A percentile compares a stretch with the other conserved stretches of the same genome.
Conservation (phyloP, 495 filamentous ascomycete species). For the Patellaria atrata region DNA sequence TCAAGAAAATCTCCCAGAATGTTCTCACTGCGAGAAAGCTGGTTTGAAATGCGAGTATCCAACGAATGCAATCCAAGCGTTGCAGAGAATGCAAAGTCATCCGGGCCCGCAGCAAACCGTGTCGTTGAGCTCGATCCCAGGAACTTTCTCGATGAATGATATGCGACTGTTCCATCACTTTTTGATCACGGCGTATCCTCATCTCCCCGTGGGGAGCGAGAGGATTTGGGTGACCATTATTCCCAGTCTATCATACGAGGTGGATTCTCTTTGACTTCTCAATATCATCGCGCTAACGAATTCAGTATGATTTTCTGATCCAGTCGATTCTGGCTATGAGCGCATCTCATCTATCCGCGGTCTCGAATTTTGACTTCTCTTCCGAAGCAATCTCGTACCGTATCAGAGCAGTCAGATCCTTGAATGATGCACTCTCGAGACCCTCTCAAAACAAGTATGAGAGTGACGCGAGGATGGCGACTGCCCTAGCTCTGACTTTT, state of each 20-base stretch:
- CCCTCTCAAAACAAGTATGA: slow-evolving; percentile 13
- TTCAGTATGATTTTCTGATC: slow-evolving; percentile 23
- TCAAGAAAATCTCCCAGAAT: slow-evolving; percentile 43
- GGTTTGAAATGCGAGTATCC: slow-evolving; percentile 46
- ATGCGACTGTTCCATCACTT: slow-evolving; percentile 53
- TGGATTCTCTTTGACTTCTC: neutral
- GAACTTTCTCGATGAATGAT: slow-evolving; percentile 30
- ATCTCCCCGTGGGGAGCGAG: slow-evolving; percentile 45
- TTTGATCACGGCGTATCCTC: slow-evolving; percentile 39
- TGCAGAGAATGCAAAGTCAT: slow-evolving; percentile 4
- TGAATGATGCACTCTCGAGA: slow-evolving; percentile 20
- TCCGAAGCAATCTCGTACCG: slow-evolving; percentile 19
- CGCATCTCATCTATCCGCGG: slow-evolving; percentile 19
- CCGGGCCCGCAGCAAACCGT: slow-evolving; percentile 14
- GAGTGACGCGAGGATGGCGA: slow-evolving; percentile 32
- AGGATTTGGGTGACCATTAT: slow-evolving; percentile 43
- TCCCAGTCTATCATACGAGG: slow-evolving; percentile 35
- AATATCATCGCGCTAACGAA: slow-evolving; percentile 4
- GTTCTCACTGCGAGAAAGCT: slow-evolving; percentile 43
- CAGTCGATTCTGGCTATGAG: slow-evolving; percentile 20
- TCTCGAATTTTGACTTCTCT: slow-evolving; percentile 13
- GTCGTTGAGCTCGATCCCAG: slow-evolving; percentile 13
- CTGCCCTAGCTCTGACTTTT: slow-evolving; percentile 45
- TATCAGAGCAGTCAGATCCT: slow-evolving; percentile 13
- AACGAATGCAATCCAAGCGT: slow-evolving; percentile 20